These are phyloP conservation scores for Gypsophila paniculata DNA, from an alignment of 179 eudicot genomes.

Conservation along the genomic window DNA sequence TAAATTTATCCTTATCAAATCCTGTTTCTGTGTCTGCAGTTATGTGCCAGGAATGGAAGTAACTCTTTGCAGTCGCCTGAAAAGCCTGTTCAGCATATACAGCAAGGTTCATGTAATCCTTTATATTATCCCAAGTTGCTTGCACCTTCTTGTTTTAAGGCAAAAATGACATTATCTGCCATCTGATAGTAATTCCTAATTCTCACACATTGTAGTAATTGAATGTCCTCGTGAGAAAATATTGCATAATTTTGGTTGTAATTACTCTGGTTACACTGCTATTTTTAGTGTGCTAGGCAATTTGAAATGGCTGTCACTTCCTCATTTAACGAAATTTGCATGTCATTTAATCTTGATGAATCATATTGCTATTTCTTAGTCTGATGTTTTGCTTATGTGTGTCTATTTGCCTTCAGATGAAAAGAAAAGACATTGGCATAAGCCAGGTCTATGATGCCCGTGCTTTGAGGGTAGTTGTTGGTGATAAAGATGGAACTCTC, in stretches of 20 bases:
- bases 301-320: too few species aligned
- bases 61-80: constrained; percentile 76
- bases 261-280: neutral
- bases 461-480: constrained; percentile 84
- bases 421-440: constrained; percentile 78
- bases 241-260: neutral
- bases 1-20: neutral
- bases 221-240: neutral
- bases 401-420: constrained; percentile 52
- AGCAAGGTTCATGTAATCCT: constrained; percentile 54
- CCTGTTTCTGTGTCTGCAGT: constrained; percentile 38
- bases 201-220: neutral
- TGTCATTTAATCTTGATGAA: neutral
- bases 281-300: neutral
- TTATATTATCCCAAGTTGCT: neutral
- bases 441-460: constrained; percentile 83
- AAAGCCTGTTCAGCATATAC: constrained; percentile 86
- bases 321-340: neutral
- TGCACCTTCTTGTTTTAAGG: neutral
- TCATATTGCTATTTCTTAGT: neutral
- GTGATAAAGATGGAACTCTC: constrained; percentile 84
- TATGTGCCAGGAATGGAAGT: constrained; percentile 99
- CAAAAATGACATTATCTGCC: neutral
- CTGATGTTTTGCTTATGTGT: constrained; percentile 1
- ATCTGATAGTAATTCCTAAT: neutral